phyloP scores from a whole-genome alignment of 345 rosid species.

The Barbarea vulgaris region DNA sequence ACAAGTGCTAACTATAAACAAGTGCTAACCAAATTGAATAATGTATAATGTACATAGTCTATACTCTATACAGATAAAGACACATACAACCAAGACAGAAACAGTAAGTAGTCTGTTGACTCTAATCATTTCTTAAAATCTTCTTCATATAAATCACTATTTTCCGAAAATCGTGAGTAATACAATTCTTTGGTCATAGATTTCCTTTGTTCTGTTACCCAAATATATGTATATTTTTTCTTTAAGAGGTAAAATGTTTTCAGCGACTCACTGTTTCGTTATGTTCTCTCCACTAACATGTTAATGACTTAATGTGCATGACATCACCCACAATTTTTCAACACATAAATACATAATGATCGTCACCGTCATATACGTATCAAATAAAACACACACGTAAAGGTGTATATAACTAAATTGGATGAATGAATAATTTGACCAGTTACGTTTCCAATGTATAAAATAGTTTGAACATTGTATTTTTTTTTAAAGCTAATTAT shows the following conservation, averaged over 20 bases:
- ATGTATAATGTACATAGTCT: too few relatives aligned
- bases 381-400: slow-evolving; percentile 6
- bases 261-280: not conserved
- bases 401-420: not conserved
- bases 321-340: too few relatives aligned
- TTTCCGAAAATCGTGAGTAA: not conserved
- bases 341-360: slow-evolving; percentile 6
- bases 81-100: slow-evolving; percentile 12
- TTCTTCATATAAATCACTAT: not conserved
- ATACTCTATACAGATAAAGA: too few relatives aligned
- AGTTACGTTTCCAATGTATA: not conserved
- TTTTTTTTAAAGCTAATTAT: not conserved
- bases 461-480: not conserved
- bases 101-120: not conserved
- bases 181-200: not conserved
- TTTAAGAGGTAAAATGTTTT: not conserved
- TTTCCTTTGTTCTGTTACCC: not conserved
- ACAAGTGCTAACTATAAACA: too few relatives aligned
- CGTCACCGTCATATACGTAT: not conserved
- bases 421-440: not conserved
- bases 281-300: slow-evolving; percentile 19
- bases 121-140: not conserved
- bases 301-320: slow-evolving; percentile 14
- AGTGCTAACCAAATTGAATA: too few relatives aligned
- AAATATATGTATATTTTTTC: not conserved